Evolutionary conservation across 352 stramenopile genomes (phyloP).

Genomic region (Pythium phragmiticola): DNA sequence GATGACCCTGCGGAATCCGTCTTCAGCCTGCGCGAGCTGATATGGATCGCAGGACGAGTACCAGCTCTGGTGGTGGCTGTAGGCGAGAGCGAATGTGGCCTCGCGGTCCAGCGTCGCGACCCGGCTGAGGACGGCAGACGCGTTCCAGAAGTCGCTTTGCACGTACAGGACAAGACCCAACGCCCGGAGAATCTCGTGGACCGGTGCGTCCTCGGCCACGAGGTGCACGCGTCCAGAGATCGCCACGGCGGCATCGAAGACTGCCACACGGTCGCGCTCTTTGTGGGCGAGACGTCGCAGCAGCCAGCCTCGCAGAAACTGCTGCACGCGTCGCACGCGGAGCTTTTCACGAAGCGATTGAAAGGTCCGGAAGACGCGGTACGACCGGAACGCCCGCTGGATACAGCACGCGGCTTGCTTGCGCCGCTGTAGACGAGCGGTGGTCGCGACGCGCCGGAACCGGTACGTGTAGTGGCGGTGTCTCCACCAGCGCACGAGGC

Average conservation of each 20-base stretch:
- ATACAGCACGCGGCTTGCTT: conserved; percentile 39
- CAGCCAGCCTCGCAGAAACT: conserved; percentile 47
- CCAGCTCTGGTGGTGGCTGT: conserved; percentile 71
- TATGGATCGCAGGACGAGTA: conserved; percentile 53
- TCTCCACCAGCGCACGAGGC: conserved; percentile 51
- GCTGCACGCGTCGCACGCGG: conserved; percentile 31
- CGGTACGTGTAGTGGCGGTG: conserved; percentile 19
- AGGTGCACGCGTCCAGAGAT: conserved; percentile 1
- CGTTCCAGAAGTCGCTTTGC: conserved; percentile 56
- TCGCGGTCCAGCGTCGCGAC: conserved; percentile 4
- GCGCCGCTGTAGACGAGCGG: conserved; percentile 14
- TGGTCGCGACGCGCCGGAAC: conserved; percentile 31
- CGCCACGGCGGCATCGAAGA: conserved; percentile 26
- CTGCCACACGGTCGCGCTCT: conserved; percentile 34
- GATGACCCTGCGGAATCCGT: conserved; percentile 42
- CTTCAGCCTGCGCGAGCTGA: conserved; percentile 46
- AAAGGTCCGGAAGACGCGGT: conserved; percentile 34
- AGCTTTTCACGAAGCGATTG: conserved; percentile 34
- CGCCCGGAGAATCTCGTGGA: conserved; percentile 36
- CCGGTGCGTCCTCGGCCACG: conserved; percentile 16
- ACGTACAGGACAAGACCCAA: conserved; percentile 46
- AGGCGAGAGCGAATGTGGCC: conserved; percentile 37
- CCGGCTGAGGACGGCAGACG: conserved; percentile 37
- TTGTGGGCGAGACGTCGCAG: conserved; percentile 41
- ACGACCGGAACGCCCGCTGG: conserved; percentile 39